These are phyloP conservation scores for Pholiota microspora DNA, from an alignment of 768 basidiomycete genomes.

Conservation along the genomic window DNA sequence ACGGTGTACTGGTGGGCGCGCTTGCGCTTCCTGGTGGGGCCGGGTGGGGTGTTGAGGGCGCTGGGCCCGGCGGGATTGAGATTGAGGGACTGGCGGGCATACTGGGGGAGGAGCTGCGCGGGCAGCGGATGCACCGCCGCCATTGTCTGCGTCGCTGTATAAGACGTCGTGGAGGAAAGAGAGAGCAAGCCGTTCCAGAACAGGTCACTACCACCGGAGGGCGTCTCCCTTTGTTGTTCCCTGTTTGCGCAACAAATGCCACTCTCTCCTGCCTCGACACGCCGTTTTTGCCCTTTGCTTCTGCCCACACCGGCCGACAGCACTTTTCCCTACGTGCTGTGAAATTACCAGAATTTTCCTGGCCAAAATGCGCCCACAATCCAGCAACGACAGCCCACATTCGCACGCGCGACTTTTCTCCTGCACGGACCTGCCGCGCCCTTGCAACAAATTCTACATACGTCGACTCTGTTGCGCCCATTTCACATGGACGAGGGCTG, in stretches of 20 bases:
- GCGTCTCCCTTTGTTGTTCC: conserved; percentile 36
- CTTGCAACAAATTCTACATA: not conserved
- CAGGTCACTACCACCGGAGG: conserved; percentile 34
- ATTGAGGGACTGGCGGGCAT: conserved; percentile 59
- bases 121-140: conserved; percentile 69
- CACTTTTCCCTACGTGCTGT: not conserved
- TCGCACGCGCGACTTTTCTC: conserved; percentile 14
- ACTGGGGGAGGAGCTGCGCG: conserved; percentile 60
- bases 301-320: not conserved
- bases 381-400: conserved; percentile 10
- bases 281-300: not conserved
- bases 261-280: conserved; percentile 10
- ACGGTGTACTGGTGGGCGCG: conserved; percentile 78
- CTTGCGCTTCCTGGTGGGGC: conserved; percentile 79
- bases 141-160: conserved; percentile 54
- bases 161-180: conserved; percentile 50
- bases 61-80: conserved; percentile 46
- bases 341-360: not conserved
- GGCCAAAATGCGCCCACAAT: not conserved
- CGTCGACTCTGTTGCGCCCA: not conserved
- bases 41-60: conserved; percentile 68
- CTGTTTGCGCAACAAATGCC: conserved; percentile 24
- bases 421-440: conserved; percentile 7
- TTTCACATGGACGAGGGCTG: not conserved
- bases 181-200: conserved; percentile 38